A percentile compares a stretch with the other conserved stretches of the same genome.
These are phyloP conservation scores for Quercus alba DNA, from an alignment of 306 rosid genomes.

Conservation along the genomic window DNA sequence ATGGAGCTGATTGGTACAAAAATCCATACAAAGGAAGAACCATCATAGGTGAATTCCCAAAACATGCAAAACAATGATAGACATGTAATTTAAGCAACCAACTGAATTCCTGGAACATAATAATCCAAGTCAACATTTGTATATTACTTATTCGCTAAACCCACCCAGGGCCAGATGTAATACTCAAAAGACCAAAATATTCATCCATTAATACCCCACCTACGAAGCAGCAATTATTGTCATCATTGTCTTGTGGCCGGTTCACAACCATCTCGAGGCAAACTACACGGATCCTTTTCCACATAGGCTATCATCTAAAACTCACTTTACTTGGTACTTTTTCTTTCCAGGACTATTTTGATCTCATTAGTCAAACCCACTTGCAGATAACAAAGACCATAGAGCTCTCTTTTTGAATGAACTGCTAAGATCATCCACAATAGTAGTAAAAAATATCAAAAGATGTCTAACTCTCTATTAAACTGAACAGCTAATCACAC, in stretches of 20 bases:
- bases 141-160: not conserved
- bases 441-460: not conserved
- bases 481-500: not conserved
- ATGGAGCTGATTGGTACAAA: not conserved
- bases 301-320: not conserved
- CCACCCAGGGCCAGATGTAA: not conserved
- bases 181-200: not conserved
- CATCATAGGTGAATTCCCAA: conserved; percentile 3
- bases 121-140: not conserved
- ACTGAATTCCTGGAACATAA: not conserved
- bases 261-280: not conserved
- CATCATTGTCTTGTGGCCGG: not conserved
- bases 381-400: not conserved
- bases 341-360: not conserved
- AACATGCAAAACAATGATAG: not conserved
- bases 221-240: not conserved
- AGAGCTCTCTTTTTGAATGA: not conserved
- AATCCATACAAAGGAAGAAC: not conserved
- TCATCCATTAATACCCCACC: not conserved
- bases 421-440: not conserved
- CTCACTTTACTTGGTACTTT: not conserved
- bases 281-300: not conserved
- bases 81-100: not conserved
- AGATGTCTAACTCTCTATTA: not conserved
- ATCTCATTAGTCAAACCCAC: not conserved